Evolutionary conservation across 2,329 filamentous ascomycete genomes (phyloP).

Genomic region (Graphium sp.): DNA sequence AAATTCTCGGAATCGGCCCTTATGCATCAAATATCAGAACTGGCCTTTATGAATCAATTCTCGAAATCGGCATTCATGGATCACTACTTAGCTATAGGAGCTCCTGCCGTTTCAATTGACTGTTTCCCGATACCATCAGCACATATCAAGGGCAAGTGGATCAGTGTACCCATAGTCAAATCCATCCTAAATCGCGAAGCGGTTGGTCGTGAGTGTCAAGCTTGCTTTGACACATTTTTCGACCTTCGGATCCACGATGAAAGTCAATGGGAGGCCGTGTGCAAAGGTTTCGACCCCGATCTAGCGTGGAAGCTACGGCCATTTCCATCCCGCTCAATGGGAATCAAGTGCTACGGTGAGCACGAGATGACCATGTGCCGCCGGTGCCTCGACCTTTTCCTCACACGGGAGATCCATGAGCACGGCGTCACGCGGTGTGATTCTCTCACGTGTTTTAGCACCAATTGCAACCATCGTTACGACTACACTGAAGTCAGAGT

Average conservation of each 20-base stretch:
- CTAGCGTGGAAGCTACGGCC: constrained; percentile 3
- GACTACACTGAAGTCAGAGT: constrained; percentile 6
- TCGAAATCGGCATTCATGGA: neutral
- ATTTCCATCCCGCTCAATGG: constrained; percentile 5
- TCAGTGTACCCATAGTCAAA: constrained; percentile 1
- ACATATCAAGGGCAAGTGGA: too few species aligned
- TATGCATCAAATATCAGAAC: neutral
- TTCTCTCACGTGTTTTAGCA: constrained; percentile 5
- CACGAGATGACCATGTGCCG: constrained; percentile 8
- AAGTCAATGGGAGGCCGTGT: constrained; percentile 1
- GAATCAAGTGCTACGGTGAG: constrained; percentile 4
- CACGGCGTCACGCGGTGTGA: constrained; percentile 4
- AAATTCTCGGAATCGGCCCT: neutral
- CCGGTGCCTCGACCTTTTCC: constrained; percentile 6
- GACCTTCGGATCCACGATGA: constrained; percentile 4
- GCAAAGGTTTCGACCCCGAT: constrained; percentile 3
- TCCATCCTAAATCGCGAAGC: neutral
- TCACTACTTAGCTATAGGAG: neutral
- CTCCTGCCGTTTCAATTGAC: neutral
- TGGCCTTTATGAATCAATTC: neutral
- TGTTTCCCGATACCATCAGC: too few species aligned
- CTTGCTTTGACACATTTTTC: constrained; percentile 5
- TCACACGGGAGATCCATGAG: constrained; percentile 5
- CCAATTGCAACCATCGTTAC: constrained; percentile 6
- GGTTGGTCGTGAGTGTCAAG: constrained; percentile 3